These are phyloP conservation scores for Aspergillus japonicus DNA, from an alignment of 2,329 filamentous ascomycete genomes.

Conservation along the genomic window DNA sequence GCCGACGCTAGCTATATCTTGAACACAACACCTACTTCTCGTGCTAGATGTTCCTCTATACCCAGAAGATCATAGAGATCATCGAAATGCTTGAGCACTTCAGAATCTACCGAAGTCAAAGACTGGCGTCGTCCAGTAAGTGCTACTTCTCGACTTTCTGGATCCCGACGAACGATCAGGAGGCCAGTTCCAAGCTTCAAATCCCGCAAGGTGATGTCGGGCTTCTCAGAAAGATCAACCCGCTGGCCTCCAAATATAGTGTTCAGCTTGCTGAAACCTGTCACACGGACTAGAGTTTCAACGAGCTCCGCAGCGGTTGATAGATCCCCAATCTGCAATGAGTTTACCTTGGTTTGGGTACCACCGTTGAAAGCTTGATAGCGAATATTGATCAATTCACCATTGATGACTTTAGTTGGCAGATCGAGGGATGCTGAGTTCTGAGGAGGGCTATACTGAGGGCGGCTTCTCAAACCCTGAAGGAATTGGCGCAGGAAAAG, in stretches of 20 bases:
- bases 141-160: slow-evolving; percentile 45
- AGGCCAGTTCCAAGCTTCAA: slow-evolving; percentile 64
- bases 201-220: slow-evolving; percentile 65
- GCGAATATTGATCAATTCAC: slow-evolving; percentile 65
- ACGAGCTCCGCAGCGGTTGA: slow-evolving; percentile 71
- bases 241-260: slow-evolving; percentile 68
- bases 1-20: neutral
- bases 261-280: slow-evolving; percentile 73
- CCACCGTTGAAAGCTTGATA: slow-evolving; percentile 72
- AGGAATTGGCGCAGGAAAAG: slow-evolving; percentile 68
- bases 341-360: slow-evolving; percentile 59
- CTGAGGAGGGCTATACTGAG: slow-evolving; percentile 61
- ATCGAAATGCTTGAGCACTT: slow-evolving; percentile 78
- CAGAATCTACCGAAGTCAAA: slow-evolving; percentile 66
- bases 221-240: slow-evolving; percentile 61
- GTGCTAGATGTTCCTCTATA: slow-evolving; percentile 67
- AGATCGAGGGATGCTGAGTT: slow-evolving; percentile 60
- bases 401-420: slow-evolving; percentile 55
- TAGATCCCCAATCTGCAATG: slow-evolving; percentile 64
- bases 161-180: slow-evolving; percentile 62
- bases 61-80: slow-evolving; percentile 79
- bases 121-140: slow-evolving; percentile 45
- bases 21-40: slow-evolving; percentile 54
- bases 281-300: slow-evolving; percentile 64
- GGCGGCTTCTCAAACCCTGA: slow-evolving; percentile 49